Base-by-base conservation (phyloP, 805 yeast species). In the Metschnikowia rubicola region DNA sequence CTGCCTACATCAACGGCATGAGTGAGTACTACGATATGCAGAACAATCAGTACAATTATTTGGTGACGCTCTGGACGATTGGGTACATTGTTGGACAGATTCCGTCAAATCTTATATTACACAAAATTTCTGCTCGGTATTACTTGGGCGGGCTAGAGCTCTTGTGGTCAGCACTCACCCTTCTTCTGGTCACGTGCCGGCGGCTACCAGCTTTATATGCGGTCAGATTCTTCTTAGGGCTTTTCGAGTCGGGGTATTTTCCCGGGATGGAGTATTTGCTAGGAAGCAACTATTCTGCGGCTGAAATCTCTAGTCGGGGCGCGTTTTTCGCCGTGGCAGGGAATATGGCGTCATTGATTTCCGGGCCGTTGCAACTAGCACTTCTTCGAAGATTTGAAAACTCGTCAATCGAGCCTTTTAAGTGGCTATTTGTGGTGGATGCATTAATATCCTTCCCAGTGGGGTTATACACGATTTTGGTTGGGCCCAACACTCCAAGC, bases 201-300 rank as follows among this genome's bases (percentile, higher is more conserved):
- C 33, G 30, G 15, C 40, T 55, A 12, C 43, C 45, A 6, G 38
- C 51, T 8, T 36, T 57, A 8, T 57, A 56, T 35, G 49, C 49
- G 3, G 28, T 57, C 9, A 47, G 59, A 9, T 57, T 57, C 33
- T 43, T 54, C 32, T 33, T 71, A 32, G 82, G 80, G 1, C 59
- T 78, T 28, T 54, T 66, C 9, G 81, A 77, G 46, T 65, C 75
- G 12, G 80, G 80, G 0, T 75, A 70, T 54, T 77, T 76, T 58
- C 86, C 89, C 5, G 80, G 80, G 17, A 71, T 80, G 46, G 85
- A 82, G 54, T 81, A 78, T 54, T 63, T 81, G 39, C 56, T 67
- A 9, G 70, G 70, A n/a, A 59, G 63, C n/a, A 59, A 61, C 46
- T 64, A 64, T 43, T 48, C 60, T 9, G 56, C 60, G 3, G 43